These are phyloP conservation scores for Grifola frondosa DNA, from an alignment of 1,284 basidiomycete genomes.

Conservation along the genomic window DNA sequence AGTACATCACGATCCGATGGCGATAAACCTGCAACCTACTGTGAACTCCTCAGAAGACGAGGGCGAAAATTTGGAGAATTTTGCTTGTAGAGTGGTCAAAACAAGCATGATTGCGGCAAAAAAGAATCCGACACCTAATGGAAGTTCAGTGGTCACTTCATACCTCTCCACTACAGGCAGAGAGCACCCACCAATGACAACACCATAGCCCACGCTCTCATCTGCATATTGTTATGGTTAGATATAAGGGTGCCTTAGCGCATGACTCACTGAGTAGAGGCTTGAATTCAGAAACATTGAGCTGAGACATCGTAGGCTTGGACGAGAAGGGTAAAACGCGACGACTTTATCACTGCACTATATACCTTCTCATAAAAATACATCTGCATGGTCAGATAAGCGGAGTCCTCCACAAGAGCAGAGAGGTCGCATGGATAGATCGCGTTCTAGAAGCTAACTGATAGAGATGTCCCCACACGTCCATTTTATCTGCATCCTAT, in stretches of 20 bases:
- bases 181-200: constrained; percentile 41
- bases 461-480: too few relatives aligned
- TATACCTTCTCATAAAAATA: too few relatives aligned
- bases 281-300: constrained; percentile 24
- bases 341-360: too few relatives aligned
- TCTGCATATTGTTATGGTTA: constrained; percentile 22
- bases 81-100: constrained; percentile 45
- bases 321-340: too few relatives aligned
- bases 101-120: constrained; percentile 47
- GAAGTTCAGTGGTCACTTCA: background rate
- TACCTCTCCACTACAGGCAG: background rate
- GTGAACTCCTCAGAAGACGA: constrained; percentile 57
- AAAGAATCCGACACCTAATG: constrained; percentile 48
- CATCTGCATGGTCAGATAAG: too few relatives aligned
- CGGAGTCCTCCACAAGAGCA: too few relatives aligned
- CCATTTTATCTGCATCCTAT: too few relatives aligned
- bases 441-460: too few relatives aligned
- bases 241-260: background rate
- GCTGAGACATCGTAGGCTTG: constrained; percentile 12
- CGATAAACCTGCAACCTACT: constrained; percentile 23
- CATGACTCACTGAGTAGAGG: constrained; percentile 27
- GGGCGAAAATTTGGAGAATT: constrained; percentile 47
- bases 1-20: constrained; percentile 1
- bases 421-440: too few relatives aligned
- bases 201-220: constrained; percentile 50